These are phyloP conservation scores for Nigrospora sphaerica DNA, from an alignment of 2,329 filamentous ascomycete species.

Conservation along the genomic window DNA sequence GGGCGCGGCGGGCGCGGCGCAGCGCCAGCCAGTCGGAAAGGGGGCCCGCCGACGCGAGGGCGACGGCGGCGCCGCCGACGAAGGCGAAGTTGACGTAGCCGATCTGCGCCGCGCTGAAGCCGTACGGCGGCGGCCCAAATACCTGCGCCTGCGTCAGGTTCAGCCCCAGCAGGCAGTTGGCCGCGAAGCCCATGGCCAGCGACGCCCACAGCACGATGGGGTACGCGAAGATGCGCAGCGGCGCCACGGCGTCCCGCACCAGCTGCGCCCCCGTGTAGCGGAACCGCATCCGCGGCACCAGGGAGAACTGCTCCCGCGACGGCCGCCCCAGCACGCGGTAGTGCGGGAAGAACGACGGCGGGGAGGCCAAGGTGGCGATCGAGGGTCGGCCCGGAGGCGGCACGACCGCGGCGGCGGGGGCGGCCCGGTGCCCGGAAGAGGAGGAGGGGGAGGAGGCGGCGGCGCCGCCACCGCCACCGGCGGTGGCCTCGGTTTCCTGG, in stretches of 20 bases:
- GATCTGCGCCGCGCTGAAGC: conserved; percentile 32
- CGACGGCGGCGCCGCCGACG: conserved; percentile 29
- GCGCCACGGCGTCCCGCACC: conserved; percentile 18
- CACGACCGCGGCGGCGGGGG: neutral
- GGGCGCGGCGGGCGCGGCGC: conserved; percentile 26
- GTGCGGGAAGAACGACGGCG: neutral
- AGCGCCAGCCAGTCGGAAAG: conserved; percentile 34
- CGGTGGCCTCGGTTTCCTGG: no score
- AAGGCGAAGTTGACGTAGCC: conserved; percentile 42
- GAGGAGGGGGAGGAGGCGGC: neutral
- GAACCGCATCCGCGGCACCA: conserved; percentile 14
- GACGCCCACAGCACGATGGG: conserved; percentile 22
- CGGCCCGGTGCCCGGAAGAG: neutral
- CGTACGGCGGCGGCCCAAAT: conserved; percentile 36
- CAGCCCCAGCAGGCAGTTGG: conserved; percentile 34
- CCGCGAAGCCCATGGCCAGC: conserved; percentile 18
- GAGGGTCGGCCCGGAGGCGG: neutral
- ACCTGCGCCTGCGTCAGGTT: conserved; percentile 43
- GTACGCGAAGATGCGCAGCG: conserved; percentile 17
- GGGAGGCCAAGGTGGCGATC: neutral
- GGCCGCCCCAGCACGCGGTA: conserved; percentile 6
- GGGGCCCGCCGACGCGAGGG: conserved; percentile 31
- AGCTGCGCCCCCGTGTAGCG: conserved; percentile 9
- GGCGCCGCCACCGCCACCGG: neutral
- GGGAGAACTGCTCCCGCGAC: conserved; percentile 14